phyloP scores from a whole-genome alignment of 164 flowering plant species.

The Dillenia turbinata region DNA sequence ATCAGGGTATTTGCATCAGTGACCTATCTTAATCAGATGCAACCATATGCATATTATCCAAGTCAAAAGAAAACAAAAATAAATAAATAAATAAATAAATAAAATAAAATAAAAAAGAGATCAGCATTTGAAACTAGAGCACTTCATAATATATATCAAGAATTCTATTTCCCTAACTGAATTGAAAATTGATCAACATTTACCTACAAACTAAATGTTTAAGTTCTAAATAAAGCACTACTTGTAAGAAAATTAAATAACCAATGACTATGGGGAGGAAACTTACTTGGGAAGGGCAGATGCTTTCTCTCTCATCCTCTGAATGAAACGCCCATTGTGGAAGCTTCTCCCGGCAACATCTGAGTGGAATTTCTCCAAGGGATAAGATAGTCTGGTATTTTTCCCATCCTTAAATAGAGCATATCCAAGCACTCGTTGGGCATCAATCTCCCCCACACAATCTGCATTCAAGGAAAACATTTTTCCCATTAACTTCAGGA shows the following conservation, averaged over 20 bases:
- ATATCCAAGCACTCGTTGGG: conserved; percentile 85
- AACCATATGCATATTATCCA: too few species aligned
- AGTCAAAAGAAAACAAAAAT: too few species aligned
- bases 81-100: too few species aligned
- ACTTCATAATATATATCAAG: background rate
- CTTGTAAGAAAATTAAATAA: too few species aligned
- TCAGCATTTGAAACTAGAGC: background rate
- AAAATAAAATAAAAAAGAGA: too few species aligned
- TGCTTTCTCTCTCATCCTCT: conserved; percentile 82
- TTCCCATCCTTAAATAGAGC: conserved; percentile 93
- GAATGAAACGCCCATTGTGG: conserved; percentile 95
- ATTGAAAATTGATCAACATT: too few species aligned
- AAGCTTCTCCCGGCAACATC: conserved; percentile 96
- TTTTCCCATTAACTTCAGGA: too few species aligned
- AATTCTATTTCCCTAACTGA: background rate
- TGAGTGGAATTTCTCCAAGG: conserved; percentile 77
- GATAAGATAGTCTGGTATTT: conserved; percentile 62
- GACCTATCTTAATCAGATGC: too few species aligned
- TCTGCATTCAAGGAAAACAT: conserved; percentile 38
- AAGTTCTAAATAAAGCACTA: too few species aligned
- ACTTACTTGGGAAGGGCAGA: conserved; percentile 75
- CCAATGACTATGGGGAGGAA: background rate
- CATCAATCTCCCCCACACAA: conserved; percentile 87
- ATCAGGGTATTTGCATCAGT: too few species aligned
- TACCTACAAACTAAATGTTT: too few species aligned